These are phyloP conservation scores for Pseudocercospora crystallina DNA, from an alignment of 2,329 filamentous ascomycete species.

Conservation along the genomic window DNA sequence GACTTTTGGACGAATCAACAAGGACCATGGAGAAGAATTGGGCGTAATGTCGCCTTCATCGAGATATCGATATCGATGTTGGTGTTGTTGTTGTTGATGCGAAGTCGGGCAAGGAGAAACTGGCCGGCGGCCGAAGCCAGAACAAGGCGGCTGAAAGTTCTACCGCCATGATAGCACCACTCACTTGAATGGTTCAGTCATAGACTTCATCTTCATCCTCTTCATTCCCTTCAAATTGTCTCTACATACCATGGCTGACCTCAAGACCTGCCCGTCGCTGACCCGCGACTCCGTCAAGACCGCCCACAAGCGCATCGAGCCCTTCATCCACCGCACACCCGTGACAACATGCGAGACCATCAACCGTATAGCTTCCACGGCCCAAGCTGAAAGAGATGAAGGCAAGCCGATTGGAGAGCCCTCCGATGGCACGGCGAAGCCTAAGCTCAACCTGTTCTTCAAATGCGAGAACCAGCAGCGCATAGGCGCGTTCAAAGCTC, in stretches of 20 bases:
- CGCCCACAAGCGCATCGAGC: slow-evolving; percentile 71
- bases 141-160: no score
- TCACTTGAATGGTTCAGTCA: no score
- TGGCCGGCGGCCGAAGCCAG: no score
- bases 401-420: slow-evolving; percentile 13
- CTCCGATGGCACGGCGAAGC: slow-evolving; percentile 50
- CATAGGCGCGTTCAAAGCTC: slow-evolving; percentile 87
- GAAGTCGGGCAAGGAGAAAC: no score
- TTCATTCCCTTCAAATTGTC: background rate
- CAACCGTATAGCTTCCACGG: slow-evolving; percentile 69
- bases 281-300: slow-evolving; percentile 68
- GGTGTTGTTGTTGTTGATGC: no score
- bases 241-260: slow-evolving; percentile 49
- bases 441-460: slow-evolving; percentile 76
- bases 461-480: slow-evolving; percentile 94
- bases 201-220: no score
- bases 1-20: no score
- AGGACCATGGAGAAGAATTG: no score
- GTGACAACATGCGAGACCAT: slow-evolving; percentile 78
- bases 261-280: slow-evolving; percentile 58
- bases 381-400: slow-evolving; percentile 49
- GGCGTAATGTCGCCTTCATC: no score
- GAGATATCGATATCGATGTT: no score
- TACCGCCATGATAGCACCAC: no score
- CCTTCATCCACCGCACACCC: slow-evolving; percentile 79